These are phyloP conservation scores for Penicillium sp. DNA, from an alignment of 2,329 filamentous ascomycete species.

Conservation along the genomic window DNA sequence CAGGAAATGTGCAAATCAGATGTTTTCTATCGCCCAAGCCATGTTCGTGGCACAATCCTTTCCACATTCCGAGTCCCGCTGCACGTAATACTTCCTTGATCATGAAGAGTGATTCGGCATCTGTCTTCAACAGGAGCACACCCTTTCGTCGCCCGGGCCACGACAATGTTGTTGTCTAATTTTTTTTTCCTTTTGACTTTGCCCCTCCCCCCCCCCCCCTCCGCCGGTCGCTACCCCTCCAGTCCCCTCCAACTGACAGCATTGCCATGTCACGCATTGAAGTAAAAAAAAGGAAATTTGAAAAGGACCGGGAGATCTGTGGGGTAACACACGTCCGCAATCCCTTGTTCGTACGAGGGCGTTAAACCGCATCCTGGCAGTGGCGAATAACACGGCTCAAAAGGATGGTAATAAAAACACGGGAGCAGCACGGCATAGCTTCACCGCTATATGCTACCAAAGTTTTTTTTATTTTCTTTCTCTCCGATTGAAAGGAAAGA, in stretches of 20 bases:
- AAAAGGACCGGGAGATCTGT: background rate
- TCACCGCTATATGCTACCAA: constrained; percentile 20
- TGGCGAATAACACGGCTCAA: background rate
- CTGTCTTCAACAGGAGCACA: background rate
- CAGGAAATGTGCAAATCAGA: too few species aligned
- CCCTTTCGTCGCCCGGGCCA: background rate
- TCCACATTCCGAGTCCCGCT: constrained; percentile 1
- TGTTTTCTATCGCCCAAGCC: too few species aligned
- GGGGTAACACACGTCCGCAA: constrained; percentile 1
- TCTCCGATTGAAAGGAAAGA: constrained; percentile 8
- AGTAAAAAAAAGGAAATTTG: background rate
- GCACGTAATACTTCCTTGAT: background rate
- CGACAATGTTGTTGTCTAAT: background rate
- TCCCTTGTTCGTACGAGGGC: background rate
- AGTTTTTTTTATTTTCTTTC: background rate
- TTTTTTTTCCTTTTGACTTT: too few species aligned
- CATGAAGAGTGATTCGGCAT: background rate
- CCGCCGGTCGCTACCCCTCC: background rate
- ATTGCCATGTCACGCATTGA: background rate
- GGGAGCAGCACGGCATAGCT: constrained; percentile 10
- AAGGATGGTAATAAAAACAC: constrained; percentile 1
- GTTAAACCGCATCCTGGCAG: background rate
- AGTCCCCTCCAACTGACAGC: background rate
- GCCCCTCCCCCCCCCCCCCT: too few species aligned
- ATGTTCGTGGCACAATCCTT: too few species aligned